A percentile compares a stretch with the other conserved stretches of the same genome.
phyloP scores from a whole-genome alignment of 192 early-diverging fungal species.

The Gigaspora rosea region DNA sequence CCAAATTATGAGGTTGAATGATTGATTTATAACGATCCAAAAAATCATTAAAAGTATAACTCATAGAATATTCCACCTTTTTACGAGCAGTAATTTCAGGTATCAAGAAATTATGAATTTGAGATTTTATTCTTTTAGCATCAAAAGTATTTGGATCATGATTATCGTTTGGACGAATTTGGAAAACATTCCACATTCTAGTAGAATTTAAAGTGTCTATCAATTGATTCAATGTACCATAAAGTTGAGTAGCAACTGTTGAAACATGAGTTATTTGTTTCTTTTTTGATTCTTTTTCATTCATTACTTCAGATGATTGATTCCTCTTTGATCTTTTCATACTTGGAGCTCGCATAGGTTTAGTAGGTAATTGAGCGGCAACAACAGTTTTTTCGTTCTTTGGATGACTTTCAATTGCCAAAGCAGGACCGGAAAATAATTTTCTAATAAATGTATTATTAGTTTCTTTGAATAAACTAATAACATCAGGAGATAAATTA shows the following conservation, averaged over 20 bases:
- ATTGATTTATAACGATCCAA: conserved; percentile 68
- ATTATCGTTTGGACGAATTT: conserved; percentile 71
- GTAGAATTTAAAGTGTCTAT: conserved; percentile 76
- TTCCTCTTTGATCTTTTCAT: conserved; percentile 52
- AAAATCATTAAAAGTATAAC: conserved; percentile 72
- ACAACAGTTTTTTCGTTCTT: conserved; percentile 72
- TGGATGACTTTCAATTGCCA: conserved; percentile 75
- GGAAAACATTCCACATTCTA: conserved; percentile 79
- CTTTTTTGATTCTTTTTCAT: conserved; percentile 31
- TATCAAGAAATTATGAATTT: conserved; percentile 71
- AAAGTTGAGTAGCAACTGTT: conserved; percentile 59
- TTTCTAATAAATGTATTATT: conserved; percentile 74
- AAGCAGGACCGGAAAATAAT: conserved; percentile 71
- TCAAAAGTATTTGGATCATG: conserved; percentile 58
- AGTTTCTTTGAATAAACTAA: conserved; percentile 71
- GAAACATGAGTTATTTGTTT: conserved; percentile 47
- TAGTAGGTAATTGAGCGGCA: conserved; percentile 72
- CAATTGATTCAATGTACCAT: conserved; percentile 76
- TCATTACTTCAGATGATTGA: conserved; percentile 19
- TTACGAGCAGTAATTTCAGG: conserved; percentile 69
- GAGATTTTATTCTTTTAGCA: conserved; percentile 60
- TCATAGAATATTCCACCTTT: conserved; percentile 68
- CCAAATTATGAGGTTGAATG: conserved; percentile 40
- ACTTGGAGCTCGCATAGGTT: conserved; percentile 71
- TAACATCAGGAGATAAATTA: conserved; percentile 79